Percentiles rank a stretch among this genome's conserved stretches.
These are phyloP conservation scores for Starmerella bacillaris DNA, from an alignment of 805 yeast species.

Conservation along the genomic window DNA sequence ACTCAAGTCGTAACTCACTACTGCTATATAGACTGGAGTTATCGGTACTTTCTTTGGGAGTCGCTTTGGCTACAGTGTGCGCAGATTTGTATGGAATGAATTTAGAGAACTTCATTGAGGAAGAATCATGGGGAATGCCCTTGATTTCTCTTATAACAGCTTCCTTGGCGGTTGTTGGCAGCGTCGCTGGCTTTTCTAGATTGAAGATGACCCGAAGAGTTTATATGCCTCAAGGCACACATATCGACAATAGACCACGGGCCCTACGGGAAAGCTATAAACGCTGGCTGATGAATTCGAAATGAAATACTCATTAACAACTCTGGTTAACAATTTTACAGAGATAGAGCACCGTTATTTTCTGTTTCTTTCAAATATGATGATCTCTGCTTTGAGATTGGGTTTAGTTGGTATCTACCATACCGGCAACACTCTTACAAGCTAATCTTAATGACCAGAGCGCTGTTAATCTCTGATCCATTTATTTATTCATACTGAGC, in stretches of 20 bases:
- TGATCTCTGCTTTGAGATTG: too few species aligned
- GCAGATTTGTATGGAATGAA: conserved; percentile 95
- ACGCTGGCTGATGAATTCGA: conserved; percentile 11
- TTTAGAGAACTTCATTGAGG: conserved; percentile 80
- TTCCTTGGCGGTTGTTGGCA: conserved; percentile 29
- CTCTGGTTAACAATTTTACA: too few species aligned
- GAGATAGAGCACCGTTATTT: too few species aligned
- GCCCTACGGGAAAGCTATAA: conserved; percentile 7
- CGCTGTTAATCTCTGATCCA: too few species aligned
- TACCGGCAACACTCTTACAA: too few species aligned
- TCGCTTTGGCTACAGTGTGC: conserved; percentile 64
- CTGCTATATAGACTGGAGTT: conserved; percentile 75
- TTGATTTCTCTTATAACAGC: conserved; percentile 31
- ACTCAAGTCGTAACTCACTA: conserved; percentile 75
- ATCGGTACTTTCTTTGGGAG: conserved; percentile 66
- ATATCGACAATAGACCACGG: not conserved
- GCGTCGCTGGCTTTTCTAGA: conserved; percentile 37
- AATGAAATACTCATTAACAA: conserved; percentile 1
- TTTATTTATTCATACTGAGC: too few species aligned
- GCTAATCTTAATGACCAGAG: too few species aligned
- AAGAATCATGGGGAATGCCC: conserved; percentile 49
- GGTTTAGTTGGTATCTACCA: too few species aligned
- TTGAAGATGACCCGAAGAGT: conserved; percentile 50
- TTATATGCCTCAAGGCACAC: conserved; percentile 31
- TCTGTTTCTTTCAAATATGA: too few species aligned